Percentiles rank a stretch among this genome's conserved stretches.
phyloP scores from a whole-genome alignment of 2,329 filamentous ascomycete species.

The Immersiporthe knoxdaviesiana region DNA sequence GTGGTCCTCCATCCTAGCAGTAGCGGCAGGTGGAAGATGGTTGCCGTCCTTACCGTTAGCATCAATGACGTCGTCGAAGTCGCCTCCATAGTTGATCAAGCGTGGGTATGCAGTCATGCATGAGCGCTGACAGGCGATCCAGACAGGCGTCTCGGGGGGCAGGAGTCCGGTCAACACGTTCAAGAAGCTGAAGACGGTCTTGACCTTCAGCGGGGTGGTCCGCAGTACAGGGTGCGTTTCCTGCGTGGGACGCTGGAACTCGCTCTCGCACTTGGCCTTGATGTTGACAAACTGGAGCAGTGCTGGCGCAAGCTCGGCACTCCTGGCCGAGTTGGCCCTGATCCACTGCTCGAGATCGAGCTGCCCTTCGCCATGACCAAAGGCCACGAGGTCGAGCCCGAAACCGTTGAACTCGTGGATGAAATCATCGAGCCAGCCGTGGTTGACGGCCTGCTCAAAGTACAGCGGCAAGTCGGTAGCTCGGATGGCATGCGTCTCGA shows the following conservation, averaged over 20 bases:
- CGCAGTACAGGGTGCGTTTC: constrained; percentile 59
- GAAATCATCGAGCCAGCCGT: constrained; percentile 83
- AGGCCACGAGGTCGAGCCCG: constrained; percentile 82
- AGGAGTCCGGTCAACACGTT: constrained; percentile 76
- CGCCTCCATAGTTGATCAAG: constrained; percentile 94
- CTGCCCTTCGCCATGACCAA: constrained; percentile 79
- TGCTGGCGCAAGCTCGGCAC: constrained; percentile 68
- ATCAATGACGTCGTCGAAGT: constrained; percentile 89
- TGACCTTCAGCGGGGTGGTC: constrained; percentile 77
- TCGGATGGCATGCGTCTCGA: constrained; percentile 73
- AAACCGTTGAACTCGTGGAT: constrained; percentile 80
- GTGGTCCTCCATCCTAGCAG: constrained; percentile 92
- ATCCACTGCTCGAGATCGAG: constrained; percentile 84
- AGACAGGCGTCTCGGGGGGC: constrained; percentile 59
- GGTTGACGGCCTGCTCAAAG: constrained; percentile 78
- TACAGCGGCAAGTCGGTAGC: constrained; percentile 70
- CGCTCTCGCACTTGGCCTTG: constrained; percentile 80
- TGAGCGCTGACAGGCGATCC: constrained; percentile 80
- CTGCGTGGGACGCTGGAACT: constrained; percentile 67
- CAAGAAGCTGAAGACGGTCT: constrained; percentile 81
- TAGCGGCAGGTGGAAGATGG: constrained; percentile 74
- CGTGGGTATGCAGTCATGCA: constrained; percentile 93
- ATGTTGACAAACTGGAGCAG: constrained; percentile 81
- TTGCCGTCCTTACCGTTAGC: constrained; percentile 82
- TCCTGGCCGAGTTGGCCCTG: constrained; percentile 68